Percentiles rank a stretch among this genome's conserved stretches.
Conservation (phyloP, 176 grass and related monocot species). For the Themeda triandra region DNA sequence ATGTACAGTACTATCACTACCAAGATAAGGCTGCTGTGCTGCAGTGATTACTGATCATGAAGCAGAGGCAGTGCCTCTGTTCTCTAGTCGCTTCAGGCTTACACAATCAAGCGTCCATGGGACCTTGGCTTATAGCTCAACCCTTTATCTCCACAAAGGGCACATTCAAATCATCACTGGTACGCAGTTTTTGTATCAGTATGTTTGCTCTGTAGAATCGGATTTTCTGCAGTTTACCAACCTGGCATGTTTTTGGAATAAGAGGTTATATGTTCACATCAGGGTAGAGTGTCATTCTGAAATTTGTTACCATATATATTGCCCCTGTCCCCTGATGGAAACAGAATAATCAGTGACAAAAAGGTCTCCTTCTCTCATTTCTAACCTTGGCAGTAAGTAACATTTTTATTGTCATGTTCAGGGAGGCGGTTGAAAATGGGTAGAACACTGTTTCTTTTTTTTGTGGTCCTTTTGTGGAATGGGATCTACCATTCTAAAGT, state of each 20-base stretch:
- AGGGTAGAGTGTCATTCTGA: background rate
- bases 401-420: background rate
- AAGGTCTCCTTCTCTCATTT: background rate
- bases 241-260: background rate
- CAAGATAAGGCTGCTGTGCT: background rate
- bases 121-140: background rate
- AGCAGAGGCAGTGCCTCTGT: background rate
- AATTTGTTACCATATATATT: background rate
- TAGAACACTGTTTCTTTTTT: constrained; percentile 1
- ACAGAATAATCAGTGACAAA: background rate
- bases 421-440: background rate
- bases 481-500: constrained; percentile 7
- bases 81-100: background rate
- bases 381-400: background rate
- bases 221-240: background rate
- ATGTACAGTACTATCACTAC: background rate
- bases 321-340: background rate
- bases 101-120: background rate
- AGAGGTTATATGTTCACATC: background rate
- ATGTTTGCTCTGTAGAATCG: background rate
- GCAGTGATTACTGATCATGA: background rate
- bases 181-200: background rate
- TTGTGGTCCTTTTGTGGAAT: constrained; percentile 5
- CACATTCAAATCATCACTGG: background rate
- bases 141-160: background rate